A percentile compares a stretch with the other conserved stretches of the same genome.
Conservation (phyloP, 2,329 filamentous ascomycete genomes). For the Penicillium sp. region DNA sequence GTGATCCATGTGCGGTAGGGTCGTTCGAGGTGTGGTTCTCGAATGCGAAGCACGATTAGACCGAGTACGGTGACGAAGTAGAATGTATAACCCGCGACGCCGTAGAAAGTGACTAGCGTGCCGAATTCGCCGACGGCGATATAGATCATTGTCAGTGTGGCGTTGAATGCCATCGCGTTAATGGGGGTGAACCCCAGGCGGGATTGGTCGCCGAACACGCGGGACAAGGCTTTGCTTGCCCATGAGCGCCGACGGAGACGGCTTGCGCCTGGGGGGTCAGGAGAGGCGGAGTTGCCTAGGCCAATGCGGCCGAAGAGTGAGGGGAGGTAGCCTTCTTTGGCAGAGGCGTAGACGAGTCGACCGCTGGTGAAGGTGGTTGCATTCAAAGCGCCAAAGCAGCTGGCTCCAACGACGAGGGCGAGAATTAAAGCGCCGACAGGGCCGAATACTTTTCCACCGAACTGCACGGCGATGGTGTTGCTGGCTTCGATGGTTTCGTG, state of each 20-base stretch:
- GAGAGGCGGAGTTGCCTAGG: conserved; percentile 51
- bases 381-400: conserved; percentile 93
- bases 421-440: conserved; percentile 78
- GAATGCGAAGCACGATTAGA: conserved; percentile 84
- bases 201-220: conserved; percentile 74
- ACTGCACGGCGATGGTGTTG: conserved; percentile 95
- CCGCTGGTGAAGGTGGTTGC: conserved; percentile 92
- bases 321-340: conserved; percentile 93
- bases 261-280: conserved; percentile 31
- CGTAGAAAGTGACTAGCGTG: conserved; percentile 94
- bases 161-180: conserved; percentile 84
- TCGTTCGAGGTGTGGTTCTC: conserved; percentile 82
- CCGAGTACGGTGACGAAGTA: conserved; percentile 96
- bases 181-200: conserved; percentile 92
- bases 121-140: conserved; percentile 86
- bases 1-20: conserved; percentile 97
- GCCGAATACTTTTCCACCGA: conserved; percentile 88
- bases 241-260: conserved; percentile 55
- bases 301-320: conserved; percentile 81
- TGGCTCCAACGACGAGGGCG: conserved; percentile 85
- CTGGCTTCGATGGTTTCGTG: conserved; percentile 76
- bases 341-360: conserved; percentile 88
- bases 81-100: conserved; percentile 94
- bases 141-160: conserved; percentile 72
- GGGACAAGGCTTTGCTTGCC: conserved; percentile 61